These are phyloP conservation scores for Cantharellus anzutake DNA, from an alignment of 768 basidiomycete species.

Conservation along the genomic window DNA sequence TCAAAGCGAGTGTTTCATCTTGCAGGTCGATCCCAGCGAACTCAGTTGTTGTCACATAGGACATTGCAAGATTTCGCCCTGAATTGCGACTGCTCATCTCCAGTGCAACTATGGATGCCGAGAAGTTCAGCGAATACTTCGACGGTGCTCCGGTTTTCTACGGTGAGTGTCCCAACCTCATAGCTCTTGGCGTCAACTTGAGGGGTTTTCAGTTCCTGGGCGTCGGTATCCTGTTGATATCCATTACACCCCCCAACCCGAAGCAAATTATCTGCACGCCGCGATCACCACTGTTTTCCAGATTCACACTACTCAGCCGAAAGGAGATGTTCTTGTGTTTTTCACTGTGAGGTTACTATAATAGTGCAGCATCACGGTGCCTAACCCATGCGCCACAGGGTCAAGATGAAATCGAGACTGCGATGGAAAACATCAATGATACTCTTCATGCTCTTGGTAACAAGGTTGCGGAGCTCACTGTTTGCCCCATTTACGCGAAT, in stretches of 20 bases:
- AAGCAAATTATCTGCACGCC: slow-evolving; percentile 97
- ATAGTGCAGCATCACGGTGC: not conserved
- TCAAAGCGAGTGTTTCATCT: slow-evolving; percentile 57
- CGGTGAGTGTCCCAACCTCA: slow-evolving; percentile 27
- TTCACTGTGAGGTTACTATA: slow-evolving; percentile 45
- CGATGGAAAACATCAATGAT: slow-evolving; percentile 89
- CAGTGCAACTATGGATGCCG: slow-evolving; percentile 83
- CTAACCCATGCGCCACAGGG: slow-evolving; percentile 31
- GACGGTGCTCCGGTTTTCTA: slow-evolving; percentile 92
- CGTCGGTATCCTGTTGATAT: slow-evolving; percentile 96
- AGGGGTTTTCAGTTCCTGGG: slow-evolving; percentile 54
- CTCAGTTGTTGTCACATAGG: slow-evolving; percentile 29
- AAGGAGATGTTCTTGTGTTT: slow-evolving; percentile 95
- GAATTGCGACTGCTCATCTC: slow-evolving; percentile 88
- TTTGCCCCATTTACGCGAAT: slow-evolving; percentile 98
- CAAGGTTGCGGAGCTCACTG: slow-evolving; percentile 83
- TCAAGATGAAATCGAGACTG: slow-evolving; percentile 98
- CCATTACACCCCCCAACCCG: slow-evolving; percentile 96
- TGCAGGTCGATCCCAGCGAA: slow-evolving; percentile 8
- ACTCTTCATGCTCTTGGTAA: slow-evolving; percentile 89
- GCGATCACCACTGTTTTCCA: slow-evolving; percentile 98
- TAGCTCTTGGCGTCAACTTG: slow-evolving; percentile 3
- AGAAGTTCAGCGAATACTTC: slow-evolving; percentile 96
- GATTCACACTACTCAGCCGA: slow-evolving; percentile 95
- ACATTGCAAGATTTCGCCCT: slow-evolving; percentile 90